Conservation (phyloP, 768 basidiomycete genomes). For the Calocybe gangraenosa region DNA sequence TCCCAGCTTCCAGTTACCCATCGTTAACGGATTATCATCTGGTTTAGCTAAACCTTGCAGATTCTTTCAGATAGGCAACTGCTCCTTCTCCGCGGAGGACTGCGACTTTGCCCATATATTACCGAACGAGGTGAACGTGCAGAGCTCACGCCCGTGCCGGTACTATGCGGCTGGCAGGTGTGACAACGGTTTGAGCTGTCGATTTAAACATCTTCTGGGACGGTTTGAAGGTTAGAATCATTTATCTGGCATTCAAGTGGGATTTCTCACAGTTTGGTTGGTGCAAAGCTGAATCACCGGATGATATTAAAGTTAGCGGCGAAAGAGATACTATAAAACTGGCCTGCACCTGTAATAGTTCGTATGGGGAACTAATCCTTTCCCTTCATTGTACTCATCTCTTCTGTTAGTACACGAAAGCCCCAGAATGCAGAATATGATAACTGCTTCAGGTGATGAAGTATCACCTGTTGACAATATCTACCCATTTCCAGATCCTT, state of each 20-base stretch:
- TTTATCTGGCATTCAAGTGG: background rate
- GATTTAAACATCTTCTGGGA: conserved; percentile 29
- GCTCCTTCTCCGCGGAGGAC: conserved; percentile 38
- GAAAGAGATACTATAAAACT: background rate
- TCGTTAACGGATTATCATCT: conserved; percentile 12
- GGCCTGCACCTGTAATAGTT: too few species aligned
- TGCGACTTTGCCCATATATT: conserved; percentile 46
- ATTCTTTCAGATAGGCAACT: conserved; percentile 39
- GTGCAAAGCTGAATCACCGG: background rate
- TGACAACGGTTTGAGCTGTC: conserved; percentile 32
- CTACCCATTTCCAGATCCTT: conserved; percentile 4
- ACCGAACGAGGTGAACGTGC: conserved; percentile 20
- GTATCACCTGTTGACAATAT: conserved; percentile 1
- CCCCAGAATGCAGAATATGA: background rate
- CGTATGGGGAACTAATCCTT: too few species aligned
- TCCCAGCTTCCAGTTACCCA: background rate
- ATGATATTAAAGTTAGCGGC: background rate
- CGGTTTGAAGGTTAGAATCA: conserved; percentile 11
- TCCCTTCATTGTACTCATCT: background rate
- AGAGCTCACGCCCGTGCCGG: conserved; percentile 24
- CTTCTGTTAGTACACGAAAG: background rate
- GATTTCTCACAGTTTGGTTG: background rate
- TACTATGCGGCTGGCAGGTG: conserved; percentile 34
- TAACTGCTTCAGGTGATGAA: background rate
- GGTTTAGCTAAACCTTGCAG: conserved; percentile 45